phyloP scores from a whole-genome alignment of 768 basidiomycete genomes.

The Suillus bovinus region DNA sequence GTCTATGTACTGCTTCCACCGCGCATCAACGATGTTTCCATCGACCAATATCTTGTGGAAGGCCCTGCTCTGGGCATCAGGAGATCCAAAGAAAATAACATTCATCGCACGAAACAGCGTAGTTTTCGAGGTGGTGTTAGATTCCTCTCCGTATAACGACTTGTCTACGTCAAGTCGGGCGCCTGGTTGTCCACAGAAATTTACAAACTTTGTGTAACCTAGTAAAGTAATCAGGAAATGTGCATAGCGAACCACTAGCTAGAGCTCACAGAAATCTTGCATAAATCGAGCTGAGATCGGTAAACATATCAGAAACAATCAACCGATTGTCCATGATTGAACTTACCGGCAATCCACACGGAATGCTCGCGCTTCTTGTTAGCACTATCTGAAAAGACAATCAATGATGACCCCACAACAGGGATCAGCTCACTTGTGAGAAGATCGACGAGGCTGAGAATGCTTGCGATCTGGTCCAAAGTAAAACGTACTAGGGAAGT shows the following conservation, averaged over 20 bases:
- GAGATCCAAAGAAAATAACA: constrained; percentile 44
- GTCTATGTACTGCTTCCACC: constrained; percentile 42
- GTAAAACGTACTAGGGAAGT: constrained; percentile 39
- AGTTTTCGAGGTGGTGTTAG: constrained; percentile 21
- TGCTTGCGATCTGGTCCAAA: constrained; percentile 35
- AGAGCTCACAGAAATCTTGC: constrained; percentile 39
- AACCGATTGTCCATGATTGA: not conserved
- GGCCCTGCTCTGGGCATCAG: constrained; percentile 42
- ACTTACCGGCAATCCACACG: constrained; percentile 6
- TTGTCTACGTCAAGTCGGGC: constrained; percentile 34
- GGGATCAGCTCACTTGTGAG: constrained; percentile 32
- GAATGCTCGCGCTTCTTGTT: constrained; percentile 1
- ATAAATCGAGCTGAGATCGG: constrained; percentile 39
- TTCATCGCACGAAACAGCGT: constrained; percentile 36
- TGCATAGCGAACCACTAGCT: not conserved
- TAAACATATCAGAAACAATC: not conserved
- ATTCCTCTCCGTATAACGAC: constrained; percentile 23
- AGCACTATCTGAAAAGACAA: not conserved
- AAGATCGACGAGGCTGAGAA: constrained; percentile 30
- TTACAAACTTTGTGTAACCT: constrained; percentile 33
- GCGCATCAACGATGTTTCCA: constrained; percentile 33
- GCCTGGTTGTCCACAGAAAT: constrained; percentile 38
- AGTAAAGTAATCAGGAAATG: not conserved
- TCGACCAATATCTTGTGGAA: constrained; percentile 49
- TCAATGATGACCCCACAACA: not conserved